These are phyloP conservation scores for Violaceomyces palustris DNA, from an alignment of 1,284 basidiomycete species.

Conservation along the genomic window DNA sequence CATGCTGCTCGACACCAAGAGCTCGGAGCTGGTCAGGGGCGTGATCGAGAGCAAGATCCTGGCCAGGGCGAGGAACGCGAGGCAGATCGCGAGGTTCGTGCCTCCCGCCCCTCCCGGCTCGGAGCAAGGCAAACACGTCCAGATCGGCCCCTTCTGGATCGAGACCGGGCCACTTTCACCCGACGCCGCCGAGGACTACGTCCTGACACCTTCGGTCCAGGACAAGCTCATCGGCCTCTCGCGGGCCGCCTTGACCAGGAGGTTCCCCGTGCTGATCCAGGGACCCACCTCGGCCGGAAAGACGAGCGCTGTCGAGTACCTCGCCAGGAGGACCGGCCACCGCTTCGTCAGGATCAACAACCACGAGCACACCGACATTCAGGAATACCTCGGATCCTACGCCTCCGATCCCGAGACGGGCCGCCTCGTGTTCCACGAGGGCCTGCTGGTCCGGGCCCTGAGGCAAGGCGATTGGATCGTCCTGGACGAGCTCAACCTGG, in stretches of 20 bases:
- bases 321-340: conserved; percentile 88
- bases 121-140: conserved; percentile 56
- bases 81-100: conserved; percentile 32
- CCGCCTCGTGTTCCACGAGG: conserved; percentile 89
- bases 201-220: conserved; percentile 95
- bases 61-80: conserved; percentile 69
- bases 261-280: conserved; percentile 93
- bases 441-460: conserved; percentile 79
- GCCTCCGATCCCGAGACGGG: conserved; percentile 86
- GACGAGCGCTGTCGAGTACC: conserved; percentile 93
- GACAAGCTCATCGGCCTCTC: conserved; percentile 87
- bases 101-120: conserved; percentile 31
- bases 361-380: conserved; percentile 96
- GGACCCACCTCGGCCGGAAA: conserved; percentile 97
- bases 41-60: conserved; percentile 78
- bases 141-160: conserved; percentile 88
- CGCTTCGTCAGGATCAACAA: conserved; percentile 98
- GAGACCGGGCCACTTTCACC: conserved; percentile 65
- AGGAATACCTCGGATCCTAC: conserved; percentile 97
- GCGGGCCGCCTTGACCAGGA: conserved; percentile 78
- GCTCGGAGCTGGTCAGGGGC: conserved; percentile 64
- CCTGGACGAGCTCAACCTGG: conserved; percentile 93
- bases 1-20: conserved; percentile 80
- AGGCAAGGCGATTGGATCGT: conserved; percentile 96
- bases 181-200: conserved; percentile 68